Base-by-base conservation (phyloP, 768 basidiomycete species). In the Dioszegia crocea region DNA sequence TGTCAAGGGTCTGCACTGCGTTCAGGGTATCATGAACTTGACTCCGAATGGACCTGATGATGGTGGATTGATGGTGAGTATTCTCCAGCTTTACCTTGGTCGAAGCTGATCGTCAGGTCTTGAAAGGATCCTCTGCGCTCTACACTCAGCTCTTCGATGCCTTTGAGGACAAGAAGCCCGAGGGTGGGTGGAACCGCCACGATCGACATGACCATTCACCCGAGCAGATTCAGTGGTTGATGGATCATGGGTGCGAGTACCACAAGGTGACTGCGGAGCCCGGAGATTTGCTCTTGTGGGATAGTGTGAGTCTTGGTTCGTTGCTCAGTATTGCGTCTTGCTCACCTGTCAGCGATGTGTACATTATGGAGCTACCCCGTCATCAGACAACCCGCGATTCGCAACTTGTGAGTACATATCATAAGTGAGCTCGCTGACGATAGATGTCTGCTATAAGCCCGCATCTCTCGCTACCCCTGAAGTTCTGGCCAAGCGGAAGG, bases 201-300 rank as follows among this genome's bases (percentile, higher is more conserved):
- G 73, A 75, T 44, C 33, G 56, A 46, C 62, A 65, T 41, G 43
- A 38, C 11, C 70, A 62, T 52, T 63, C 64, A 44, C 60, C 64
- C 14, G 60, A 65, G 9, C 66, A 67, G 30, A 57, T 71, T 19
- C 47, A 71, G 46, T 77, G 76, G 76, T 59, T 73, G 26, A 30
- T 60, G 17, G 73, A 68, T 26, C 57, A 56, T 16, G 76, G 76
- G 6, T 75, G 63, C 53, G 66, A 70, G 40, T 72, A 61, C 59
- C 52, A 63, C 48, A 77, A 77, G 60, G 66, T 75, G 19, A 51
- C 49, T 33, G 63, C 61, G 16, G 71, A 63, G 2, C 71, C 71
- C 4, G 76, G 76, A 14, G 76, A 75, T 45, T 59, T 77, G 23
- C 63, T 77, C 24, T 54, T 77, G 1, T 78, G 76, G 72, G 68